Base-by-base conservation (phyloP, 2,329 filamentous ascomycete genomes). In the Aureobasidium sp. region DNA sequence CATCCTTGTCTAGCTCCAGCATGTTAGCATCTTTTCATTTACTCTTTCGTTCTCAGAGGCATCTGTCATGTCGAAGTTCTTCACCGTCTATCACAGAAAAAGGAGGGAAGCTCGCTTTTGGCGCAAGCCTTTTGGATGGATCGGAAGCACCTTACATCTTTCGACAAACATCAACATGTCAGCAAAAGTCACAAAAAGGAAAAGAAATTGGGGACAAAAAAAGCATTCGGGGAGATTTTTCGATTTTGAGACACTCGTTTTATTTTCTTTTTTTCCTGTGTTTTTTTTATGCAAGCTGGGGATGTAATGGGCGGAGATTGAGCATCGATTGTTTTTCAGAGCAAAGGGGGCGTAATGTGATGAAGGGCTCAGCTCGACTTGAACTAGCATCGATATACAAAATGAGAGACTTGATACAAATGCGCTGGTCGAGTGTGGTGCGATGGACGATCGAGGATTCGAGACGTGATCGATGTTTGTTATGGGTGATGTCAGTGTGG, bases 101-200 rank as follows among this genome's bases (percentile, higher is more conserved):
- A 58, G 53, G 55, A 58, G 55, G 55, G 39, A 56, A 58, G 34
- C 31, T 58, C 41, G 55, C 31, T 58, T 27, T 48, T 34, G 57
- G 44, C 57, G 57, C 45, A 49, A 60, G 56, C 25, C 57, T 44
- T 57, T 60, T 51, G 57, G 57, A 60, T 60, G 57, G 45, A 41
- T 31, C 36, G 12, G 17, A 51, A 49, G 29, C 20, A 34, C n/a
- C 20, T 27, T 42, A 3, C 15, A 60, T 60, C 12, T 51, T 34
- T 60, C 45, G 45, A 31, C 11, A 42, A 48, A 29, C 36, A 55
- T 42, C 22, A 20, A 55, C 37, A 48, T 39, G 15, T 57, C 27
- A 37, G 20, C 31, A 48, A 4, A 22, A 47, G 27, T 2, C 34
- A 27, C 17, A 17, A 59, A 39, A 29, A 25, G 42, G 5, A 34